Percentiles rank a stretch among this genome's conserved stretches.
Conservation (phyloP, 1,284 basidiomycete species). For the Wolfiporia cocos region DNA sequence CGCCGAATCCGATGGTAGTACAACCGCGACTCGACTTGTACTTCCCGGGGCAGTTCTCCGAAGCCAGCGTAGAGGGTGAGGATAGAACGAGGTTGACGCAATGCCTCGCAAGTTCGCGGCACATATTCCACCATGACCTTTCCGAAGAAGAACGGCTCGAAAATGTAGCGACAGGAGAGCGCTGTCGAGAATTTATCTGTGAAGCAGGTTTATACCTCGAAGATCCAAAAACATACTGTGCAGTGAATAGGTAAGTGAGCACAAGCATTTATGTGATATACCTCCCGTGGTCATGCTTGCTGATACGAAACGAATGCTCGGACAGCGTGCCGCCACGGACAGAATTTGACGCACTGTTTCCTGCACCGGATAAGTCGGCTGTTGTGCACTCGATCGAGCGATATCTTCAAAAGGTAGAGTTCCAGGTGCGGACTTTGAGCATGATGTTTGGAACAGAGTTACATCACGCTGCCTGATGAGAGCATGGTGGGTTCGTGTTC, state of each 20-base stretch:
- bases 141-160: not conserved
- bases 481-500: too few species aligned
- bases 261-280: not conserved
- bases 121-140: constrained; percentile 3
- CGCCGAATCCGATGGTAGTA: not conserved
- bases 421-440: not conserved
- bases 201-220: not conserved
- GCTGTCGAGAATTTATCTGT: constrained; percentile 1
- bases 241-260: not conserved
- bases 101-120: not conserved
- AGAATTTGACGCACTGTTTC: not conserved
- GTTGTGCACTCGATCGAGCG: not conserved
- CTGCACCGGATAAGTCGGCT: not conserved
- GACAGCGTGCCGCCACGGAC: not conserved
- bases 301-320: not conserved
- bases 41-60: not conserved
- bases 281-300: too few species aligned
- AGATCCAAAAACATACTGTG: not conserved
- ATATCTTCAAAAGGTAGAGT: not conserved
- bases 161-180: not conserved
- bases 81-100: not conserved
- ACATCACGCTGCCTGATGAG: too few species aligned
- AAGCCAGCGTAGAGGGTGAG: not conserved
- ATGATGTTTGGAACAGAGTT: not conserved
- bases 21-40: not conserved